Conservation (phyloP, 2,329 filamentous ascomycete genomes). For the Fusarium subtropicale region DNA sequence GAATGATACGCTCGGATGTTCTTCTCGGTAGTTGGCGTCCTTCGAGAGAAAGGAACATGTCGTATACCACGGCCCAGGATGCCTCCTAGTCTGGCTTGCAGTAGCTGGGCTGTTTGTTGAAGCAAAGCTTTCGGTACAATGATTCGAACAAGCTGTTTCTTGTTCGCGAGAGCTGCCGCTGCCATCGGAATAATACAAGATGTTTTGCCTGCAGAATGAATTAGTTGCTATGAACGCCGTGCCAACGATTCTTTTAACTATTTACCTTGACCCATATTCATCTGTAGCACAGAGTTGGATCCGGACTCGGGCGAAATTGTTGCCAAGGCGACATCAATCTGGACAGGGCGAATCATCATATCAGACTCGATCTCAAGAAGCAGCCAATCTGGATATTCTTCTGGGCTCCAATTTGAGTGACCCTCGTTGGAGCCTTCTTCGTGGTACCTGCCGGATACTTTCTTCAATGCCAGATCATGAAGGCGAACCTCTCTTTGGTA, state of each 20-base stretch:
- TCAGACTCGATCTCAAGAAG: conserved; percentile 75
- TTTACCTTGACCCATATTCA: conserved; percentile 73
- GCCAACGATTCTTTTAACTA: not conserved
- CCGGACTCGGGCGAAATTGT: conserved; percentile 66
- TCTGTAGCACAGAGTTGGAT: conserved; percentile 70
- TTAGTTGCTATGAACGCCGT: not conserved
- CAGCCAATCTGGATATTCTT: conserved; percentile 69
- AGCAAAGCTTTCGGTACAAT: conserved; percentile 69
- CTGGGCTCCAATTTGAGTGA: conserved; percentile 69
- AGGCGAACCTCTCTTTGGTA: conserved; percentile 54
- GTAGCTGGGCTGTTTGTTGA: conserved; percentile 66
- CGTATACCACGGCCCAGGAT: conserved; percentile 64
- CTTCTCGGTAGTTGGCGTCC: conserved; percentile 49
- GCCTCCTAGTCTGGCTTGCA: conserved; percentile 66
- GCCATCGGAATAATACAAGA: conserved; percentile 67
- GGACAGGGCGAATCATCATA: conserved; percentile 69
- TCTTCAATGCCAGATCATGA: conserved; percentile 66
- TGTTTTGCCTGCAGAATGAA: conserved; percentile 61
- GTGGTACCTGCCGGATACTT: conserved; percentile 61
- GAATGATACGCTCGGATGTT: conserved; percentile 50
- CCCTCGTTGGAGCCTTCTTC: conserved; percentile 56
- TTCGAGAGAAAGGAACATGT: conserved; percentile 69
- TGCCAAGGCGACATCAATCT: conserved; percentile 70
- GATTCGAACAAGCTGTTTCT: conserved; percentile 62
- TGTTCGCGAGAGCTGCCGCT: conserved; percentile 58